Conservation (phyloP, 2,329 filamentous ascomycete genomes). For the Botryotinia globosa region DNA sequence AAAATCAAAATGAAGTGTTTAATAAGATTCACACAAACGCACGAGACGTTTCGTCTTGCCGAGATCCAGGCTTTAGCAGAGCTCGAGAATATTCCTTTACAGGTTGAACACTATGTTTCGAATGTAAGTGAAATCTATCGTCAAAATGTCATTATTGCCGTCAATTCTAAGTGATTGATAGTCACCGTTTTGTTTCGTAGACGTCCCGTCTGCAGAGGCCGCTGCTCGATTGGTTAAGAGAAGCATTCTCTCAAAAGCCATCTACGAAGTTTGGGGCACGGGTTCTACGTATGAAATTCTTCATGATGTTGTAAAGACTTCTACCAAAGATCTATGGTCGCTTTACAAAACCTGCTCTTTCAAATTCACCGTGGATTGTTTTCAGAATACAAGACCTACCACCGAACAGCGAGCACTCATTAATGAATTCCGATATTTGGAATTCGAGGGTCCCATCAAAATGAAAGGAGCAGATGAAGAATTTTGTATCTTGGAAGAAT, state of each 20-base stretch:
- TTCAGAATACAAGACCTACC: constrained; percentile 66
- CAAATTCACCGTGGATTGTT: constrained; percentile 82
- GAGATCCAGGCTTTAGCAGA: constrained; percentile 80
- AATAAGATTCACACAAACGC: constrained; percentile 82
- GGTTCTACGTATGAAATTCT: constrained; percentile 66
- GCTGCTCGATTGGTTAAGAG: constrained; percentile 68
- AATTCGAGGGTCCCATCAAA: constrained; percentile 72
- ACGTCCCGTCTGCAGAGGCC: constrained; percentile 60
- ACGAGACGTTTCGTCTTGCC: constrained; percentile 85
- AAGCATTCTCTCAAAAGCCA: constrained; percentile 76
- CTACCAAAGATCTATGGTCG: constrained; percentile 64
- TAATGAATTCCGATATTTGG: constrained; percentile 75
- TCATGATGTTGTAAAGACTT: constrained; percentile 60
- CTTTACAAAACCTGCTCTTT: constrained; percentile 66
- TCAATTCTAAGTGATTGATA: constrained; percentile 40
- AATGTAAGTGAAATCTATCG: constrained; percentile 54
- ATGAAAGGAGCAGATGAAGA: constrained; percentile 71
- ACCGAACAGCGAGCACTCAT: constrained; percentile 70
- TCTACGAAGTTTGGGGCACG: constrained; percentile 86
- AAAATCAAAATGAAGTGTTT: constrained; percentile 65
- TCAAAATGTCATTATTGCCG: constrained; percentile 24
- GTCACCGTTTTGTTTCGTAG: constrained; percentile 84
- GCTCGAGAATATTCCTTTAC: constrained; percentile 62
- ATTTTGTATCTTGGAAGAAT: constrained; percentile 83
- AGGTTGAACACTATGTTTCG: constrained; percentile 71